Conservation (phyloP, 106 monocot genomes). For the Agapanthus africanus region DNA sequence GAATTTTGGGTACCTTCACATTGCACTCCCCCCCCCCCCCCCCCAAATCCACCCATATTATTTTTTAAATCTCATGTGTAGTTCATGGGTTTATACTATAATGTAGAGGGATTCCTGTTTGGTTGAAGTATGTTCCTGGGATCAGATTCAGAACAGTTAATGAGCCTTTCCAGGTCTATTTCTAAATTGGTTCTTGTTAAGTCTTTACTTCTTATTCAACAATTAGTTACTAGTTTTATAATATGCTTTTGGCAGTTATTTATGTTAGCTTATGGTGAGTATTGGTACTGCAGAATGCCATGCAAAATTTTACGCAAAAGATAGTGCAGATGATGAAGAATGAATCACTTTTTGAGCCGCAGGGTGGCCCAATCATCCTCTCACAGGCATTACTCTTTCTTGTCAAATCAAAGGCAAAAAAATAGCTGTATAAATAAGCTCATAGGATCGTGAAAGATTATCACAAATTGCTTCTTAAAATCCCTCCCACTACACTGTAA, state of each 20-base stretch:
- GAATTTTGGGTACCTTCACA: conserved; percentile 74
- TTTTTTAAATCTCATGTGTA: background rate
- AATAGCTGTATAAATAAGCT: no score
- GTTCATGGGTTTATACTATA: conserved; percentile 10
- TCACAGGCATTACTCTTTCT: no score
- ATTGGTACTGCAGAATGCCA: conserved; percentile 65
- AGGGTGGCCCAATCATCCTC: no score
- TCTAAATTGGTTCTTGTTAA: no score
- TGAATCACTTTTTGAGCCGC: conserved; percentile 73
- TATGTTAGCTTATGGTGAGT: background rate
- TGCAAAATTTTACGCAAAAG: conserved; percentile 87
- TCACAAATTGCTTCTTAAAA: no score
- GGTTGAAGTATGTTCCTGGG: conserved; percentile 98
- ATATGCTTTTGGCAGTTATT: background rate
- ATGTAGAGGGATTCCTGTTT: conserved; percentile 83
- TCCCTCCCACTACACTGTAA: no score
- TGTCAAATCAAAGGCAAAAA: no score
- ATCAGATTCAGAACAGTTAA: conserved; percentile 98
- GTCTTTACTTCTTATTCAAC: no score
- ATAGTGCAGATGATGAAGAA: conserved; percentile 92
- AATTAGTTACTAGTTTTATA: no score
- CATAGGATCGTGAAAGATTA: no score
- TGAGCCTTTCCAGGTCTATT: conserved; percentile 92
- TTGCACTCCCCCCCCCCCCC: background rate
- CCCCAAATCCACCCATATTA: background rate